A percentile compares a stretch with the other conserved stretches of the same genome.
Conservation (phyloP, 2,329 filamentous ascomycete genomes). For the Apiospora saccharicola region DNA sequence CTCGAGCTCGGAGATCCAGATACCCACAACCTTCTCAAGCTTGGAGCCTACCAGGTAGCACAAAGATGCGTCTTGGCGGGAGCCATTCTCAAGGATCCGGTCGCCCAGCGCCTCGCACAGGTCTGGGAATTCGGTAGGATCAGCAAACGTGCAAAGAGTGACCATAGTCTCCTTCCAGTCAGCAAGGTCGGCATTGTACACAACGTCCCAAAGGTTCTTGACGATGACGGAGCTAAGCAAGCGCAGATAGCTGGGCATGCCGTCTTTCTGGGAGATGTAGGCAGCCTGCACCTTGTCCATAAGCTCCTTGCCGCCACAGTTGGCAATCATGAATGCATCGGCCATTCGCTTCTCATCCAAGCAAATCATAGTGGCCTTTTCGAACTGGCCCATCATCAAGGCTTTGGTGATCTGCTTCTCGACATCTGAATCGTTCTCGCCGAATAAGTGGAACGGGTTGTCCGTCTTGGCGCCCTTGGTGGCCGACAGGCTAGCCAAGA, state of each 20-base stretch:
- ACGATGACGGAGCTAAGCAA: slow-evolving; percentile 89
- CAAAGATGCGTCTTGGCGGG: slow-evolving; percentile 91
- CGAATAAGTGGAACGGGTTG: slow-evolving; percentile 90
- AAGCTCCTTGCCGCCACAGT: slow-evolving; percentile 91
- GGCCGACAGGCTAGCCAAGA: slow-evolving; percentile 83
- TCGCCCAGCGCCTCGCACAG: slow-evolving; percentile 96
- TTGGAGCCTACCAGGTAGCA: slow-evolving; percentile 96
- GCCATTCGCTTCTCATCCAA: slow-evolving; percentile 89
- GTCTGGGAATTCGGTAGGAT: slow-evolving; percentile 89
- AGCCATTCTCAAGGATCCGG: slow-evolving; percentile 79
- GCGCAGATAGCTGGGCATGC: slow-evolving; percentile 89
- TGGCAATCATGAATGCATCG: slow-evolving; percentile 97
- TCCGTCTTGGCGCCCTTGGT: slow-evolving; percentile 93
- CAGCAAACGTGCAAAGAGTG: slow-evolving; percentile 92
- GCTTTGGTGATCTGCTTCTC: slow-evolving; percentile 89
- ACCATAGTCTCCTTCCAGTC: slow-evolving; percentile 99
- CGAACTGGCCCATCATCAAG: slow-evolving; percentile 88
- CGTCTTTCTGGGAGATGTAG: slow-evolving; percentile 84
- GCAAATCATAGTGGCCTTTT: slow-evolving; percentile 87
- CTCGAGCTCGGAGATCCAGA: slow-evolving; percentile 90
- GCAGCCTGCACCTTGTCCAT: slow-evolving; percentile 93
- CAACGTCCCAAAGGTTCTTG: slow-evolving; percentile 98
- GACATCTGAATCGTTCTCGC: slow-evolving; percentile 80
- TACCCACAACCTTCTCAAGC: slow-evolving; percentile 93
- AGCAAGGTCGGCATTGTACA: slow-evolving; percentile 90